phyloP scores from a whole-genome alignment of 805 yeast genomes.

The Kodamaea kaohsiungensis region DNA sequence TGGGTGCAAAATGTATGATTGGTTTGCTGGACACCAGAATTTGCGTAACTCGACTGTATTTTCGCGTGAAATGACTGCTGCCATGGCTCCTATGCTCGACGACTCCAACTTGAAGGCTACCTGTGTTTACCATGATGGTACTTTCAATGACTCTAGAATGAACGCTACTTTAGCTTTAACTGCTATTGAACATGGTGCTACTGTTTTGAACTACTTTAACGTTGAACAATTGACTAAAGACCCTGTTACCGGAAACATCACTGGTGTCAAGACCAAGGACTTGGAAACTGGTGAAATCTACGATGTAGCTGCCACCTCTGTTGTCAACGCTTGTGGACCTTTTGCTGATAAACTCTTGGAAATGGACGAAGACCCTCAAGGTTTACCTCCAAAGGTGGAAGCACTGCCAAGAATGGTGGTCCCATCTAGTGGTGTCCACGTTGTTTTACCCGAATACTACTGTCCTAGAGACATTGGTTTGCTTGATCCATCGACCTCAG shows the following conservation, averaged over 20 bases:
- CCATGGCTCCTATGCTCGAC: conserved; percentile 85
- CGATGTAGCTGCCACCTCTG: conserved; percentile 65
- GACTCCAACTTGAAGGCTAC: conserved; percentile 80
- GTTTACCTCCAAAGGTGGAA: conserved; percentile 56
- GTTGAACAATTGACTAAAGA: conserved; percentile 76
- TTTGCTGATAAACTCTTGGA: conserved; percentile 81
- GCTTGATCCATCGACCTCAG: conserved; percentile 88
- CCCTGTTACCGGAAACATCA: conserved; percentile 50
- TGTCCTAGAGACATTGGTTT: conserved; percentile 87
- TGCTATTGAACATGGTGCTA: conserved; percentile 86
- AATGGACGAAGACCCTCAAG: conserved; percentile 75
- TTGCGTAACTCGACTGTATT: conserved; percentile 75
- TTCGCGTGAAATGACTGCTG: conserved; percentile 63
- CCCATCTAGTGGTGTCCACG: conserved; percentile 93
- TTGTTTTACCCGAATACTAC: conserved; percentile 88
- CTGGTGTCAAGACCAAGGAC: conserved; percentile 78
- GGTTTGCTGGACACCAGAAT: conserved; percentile 89
- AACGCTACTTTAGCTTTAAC: conserved; percentile 83
- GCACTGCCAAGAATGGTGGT: conserved; percentile 78
- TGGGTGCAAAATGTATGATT: conserved; percentile 89
- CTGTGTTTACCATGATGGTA: conserved; percentile 92
- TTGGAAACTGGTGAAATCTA: conserved; percentile 64
- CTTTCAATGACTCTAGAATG: conserved; percentile 91
- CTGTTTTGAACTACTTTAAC: conserved; percentile 82
- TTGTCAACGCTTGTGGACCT: conserved; percentile 95